These are phyloP conservation scores for Eucalyptus curtisii DNA, from an alignment of 345 rosid species.

Conservation along the genomic window DNA sequence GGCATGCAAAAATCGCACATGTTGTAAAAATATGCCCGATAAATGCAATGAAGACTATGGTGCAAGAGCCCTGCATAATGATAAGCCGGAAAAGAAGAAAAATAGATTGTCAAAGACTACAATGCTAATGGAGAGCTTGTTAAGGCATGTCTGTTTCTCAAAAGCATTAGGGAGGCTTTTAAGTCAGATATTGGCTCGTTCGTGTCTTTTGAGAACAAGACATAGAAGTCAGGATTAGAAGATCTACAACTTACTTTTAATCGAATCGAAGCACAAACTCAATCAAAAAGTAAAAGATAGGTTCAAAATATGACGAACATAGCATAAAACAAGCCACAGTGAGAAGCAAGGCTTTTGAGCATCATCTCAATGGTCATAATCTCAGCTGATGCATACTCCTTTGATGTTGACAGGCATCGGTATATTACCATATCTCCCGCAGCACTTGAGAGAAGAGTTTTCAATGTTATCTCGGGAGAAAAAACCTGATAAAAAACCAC, in stretches of 20 bases:
- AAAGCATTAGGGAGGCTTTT: neutral
- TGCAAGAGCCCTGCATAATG: neutral
- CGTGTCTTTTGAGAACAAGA: neutral
- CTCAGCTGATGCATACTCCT: neutral
- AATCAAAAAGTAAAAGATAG: neutral
- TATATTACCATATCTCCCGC: neutral
- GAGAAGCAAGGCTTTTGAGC: neutral
- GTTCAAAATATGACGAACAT: rapidly evolving
- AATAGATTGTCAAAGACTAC: neutral
- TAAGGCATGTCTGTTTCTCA: neutral
- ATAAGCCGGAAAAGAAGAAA: neutral
- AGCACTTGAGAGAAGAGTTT: neutral
- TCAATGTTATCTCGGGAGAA: neutral
- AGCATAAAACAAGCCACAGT: neutral
- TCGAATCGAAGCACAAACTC: neutral
- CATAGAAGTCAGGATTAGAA: neutral
- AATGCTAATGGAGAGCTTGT: neutral
- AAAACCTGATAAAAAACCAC: neutral
- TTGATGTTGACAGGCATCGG: neutral
- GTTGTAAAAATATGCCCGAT: neutral
- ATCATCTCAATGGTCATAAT: neutral
- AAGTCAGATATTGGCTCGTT: neutral
- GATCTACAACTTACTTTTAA: neutral
- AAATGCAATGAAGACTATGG: neutral
- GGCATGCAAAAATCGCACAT: neutral